These are phyloP conservation scores for Polysphondylium violaceum DNA, from an alignment of 78 protist genomes.

Conservation along the genomic window DNA sequence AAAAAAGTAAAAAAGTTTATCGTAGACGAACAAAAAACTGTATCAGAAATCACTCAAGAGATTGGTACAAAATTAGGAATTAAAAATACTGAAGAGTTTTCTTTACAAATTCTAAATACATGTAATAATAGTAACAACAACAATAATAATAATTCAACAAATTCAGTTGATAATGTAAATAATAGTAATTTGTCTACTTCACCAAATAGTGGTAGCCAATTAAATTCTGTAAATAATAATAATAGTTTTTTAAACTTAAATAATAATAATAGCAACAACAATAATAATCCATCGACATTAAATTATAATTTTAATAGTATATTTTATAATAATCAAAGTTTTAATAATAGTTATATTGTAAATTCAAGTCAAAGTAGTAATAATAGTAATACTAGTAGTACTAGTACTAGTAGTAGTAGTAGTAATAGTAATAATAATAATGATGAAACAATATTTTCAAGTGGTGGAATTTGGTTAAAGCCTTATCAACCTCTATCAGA, in stretches of 20 bases:
- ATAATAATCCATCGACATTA: too few species aligned
- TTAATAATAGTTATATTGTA: neutral
- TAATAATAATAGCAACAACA: conserved; percentile 36
- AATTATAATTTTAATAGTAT: conserved; percentile 4
- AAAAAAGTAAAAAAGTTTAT: conserved; percentile 75
- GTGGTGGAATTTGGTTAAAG: conserved; percentile 57
- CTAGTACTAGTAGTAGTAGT: neutral
- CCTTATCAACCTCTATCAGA: conserved; percentile 57
- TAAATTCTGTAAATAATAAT: neutral
- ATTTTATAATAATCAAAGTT: conserved; percentile 2
- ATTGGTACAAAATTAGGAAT: conserved; percentile 76
- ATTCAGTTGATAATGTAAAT: neutral
- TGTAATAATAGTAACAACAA: conserved; percentile 24
- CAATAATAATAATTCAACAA: neutral
- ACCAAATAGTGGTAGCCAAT: too few species aligned
- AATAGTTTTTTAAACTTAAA: neutral
- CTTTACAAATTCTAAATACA: conserved; percentile 45
- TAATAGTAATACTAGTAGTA: neutral
- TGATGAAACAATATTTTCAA: conserved; percentile 1
- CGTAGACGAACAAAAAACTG: conserved; percentile 75
- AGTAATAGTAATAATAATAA: neutral
- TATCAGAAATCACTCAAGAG: conserved; percentile 72
- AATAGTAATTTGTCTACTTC: neutral
- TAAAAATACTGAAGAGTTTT: conserved; percentile 80
- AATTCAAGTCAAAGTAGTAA: neutral